Base-by-base conservation (phyloP, 108 stramenopile species). In the Seminavis robusta region DNA sequence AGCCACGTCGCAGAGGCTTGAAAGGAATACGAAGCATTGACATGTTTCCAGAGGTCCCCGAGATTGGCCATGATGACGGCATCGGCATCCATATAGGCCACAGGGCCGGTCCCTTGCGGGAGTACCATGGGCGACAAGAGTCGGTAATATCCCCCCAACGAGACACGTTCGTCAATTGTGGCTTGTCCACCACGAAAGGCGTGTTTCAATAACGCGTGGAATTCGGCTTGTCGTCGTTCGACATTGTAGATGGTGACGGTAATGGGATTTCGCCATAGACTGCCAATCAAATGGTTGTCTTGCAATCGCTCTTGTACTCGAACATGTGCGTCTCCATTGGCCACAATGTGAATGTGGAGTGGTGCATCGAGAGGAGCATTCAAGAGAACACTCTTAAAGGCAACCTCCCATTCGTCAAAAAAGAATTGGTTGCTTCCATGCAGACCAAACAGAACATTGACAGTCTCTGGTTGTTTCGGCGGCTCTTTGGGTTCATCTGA, bases 341-440 rank as follows among this genome's bases (percentile, higher is more conserved):
- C 9, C 15, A 34, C 36, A 33, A 36, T 36, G 16, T 53, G 52
- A 8, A 53, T 17, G 20, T 53, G 30, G 3, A 53, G 17, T 17
- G 33, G 11, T 6, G 4, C 13, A 30, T 53, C 52, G 4, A 53
- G 5, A 9, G 52, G 52, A 34, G 52, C 4, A 17, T 53, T 25
- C 5, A 53, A 13, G n/a, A 53, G 33, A 53, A 53, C 6, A 34
- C 33, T 34, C 29, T 53, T 53, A 3, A 53, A 34, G 17, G 33
- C n/a, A 4, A 53, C 33, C 17, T 53, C 52, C 52, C 52, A 53
- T 30, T 53, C 52, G 17, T 53, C 52, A 8, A 53, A 19, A 20
- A 53, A 53, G n/a, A n/a, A n/a, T n/a, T n/a, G n/a, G n/a, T n/a
- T n/a, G n/a, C n/a, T n/a, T n/a, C n/a, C n/a, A n/a, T n/a, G n/a